These are phyloP conservation scores for Pythium biforme DNA, from an alignment of 352 stramenopile genomes.

Conservation along the genomic window DNA sequence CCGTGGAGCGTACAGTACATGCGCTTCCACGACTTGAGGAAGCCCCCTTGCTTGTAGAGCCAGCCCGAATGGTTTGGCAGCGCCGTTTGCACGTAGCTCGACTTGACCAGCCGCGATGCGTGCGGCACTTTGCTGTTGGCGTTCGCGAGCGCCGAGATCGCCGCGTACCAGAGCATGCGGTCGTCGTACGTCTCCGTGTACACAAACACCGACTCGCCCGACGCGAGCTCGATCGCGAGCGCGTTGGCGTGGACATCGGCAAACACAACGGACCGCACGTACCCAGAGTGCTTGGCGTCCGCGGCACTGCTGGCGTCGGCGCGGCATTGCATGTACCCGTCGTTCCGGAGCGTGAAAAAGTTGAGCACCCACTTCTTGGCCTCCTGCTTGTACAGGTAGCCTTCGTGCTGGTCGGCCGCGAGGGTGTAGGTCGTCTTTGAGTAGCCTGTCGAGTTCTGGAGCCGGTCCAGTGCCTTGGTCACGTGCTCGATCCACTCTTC, in stretches of 20 bases:
- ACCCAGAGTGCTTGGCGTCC: conserved; percentile 58
- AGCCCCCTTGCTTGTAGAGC: conserved; percentile 69
- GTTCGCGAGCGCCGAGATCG: conserved; percentile 57
- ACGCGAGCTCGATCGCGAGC: conserved; percentile 67
- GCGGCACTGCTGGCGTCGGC: conserved; percentile 39
- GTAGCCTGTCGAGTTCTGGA: conserved; percentile 44
- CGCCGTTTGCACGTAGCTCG: conserved; percentile 70
- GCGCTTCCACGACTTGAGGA: conserved; percentile 84
- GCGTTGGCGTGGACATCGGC: conserved; percentile 69
- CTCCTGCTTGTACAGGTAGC: conserved; percentile 67
- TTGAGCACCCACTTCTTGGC: conserved; percentile 50
- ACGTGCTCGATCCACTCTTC: conserved; percentile 51
- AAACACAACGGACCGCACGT: conserved; percentile 67
- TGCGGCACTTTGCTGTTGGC: conserved; percentile 46
- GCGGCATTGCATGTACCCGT: conserved; percentile 73
- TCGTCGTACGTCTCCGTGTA: conserved; percentile 82
- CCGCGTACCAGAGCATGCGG: conserved; percentile 80
- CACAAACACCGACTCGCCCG: conserved; percentile 61
- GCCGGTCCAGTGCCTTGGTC: conserved; percentile 54
- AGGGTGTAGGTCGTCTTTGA: conserved; percentile 76
- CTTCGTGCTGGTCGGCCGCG: conserved; percentile 62
- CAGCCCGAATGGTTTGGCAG: conserved; percentile 76
- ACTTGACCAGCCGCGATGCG: conserved; percentile 54
- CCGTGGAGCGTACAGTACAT: conserved; percentile 82
- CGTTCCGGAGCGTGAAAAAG: conserved; percentile 64